These are phyloP conservation scores for Escovopsis sp. DNA, from an alignment of 2,329 filamentous ascomycete genomes.

Conservation along the genomic window DNA sequence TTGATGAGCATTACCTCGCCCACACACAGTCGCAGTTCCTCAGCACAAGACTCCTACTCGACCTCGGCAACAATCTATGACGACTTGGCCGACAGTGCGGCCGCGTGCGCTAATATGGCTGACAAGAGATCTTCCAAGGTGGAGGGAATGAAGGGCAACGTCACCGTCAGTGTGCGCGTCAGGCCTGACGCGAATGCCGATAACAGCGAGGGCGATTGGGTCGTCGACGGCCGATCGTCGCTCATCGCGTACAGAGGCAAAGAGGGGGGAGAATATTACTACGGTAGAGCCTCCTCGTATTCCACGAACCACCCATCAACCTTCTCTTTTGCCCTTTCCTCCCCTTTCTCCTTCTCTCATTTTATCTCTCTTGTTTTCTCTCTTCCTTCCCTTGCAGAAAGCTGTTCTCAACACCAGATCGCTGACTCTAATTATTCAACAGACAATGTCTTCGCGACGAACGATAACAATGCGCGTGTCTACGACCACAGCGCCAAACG, in stretches of 20 bases:
- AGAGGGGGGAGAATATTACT: slow-evolving; percentile 83
- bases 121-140: slow-evolving; percentile 37
- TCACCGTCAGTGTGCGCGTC: slow-evolving; percentile 87
- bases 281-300: too few species aligned
- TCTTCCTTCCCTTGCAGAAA: neutral
- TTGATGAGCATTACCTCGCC: slow-evolving; percentile 67
- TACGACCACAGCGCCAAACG: slow-evolving; percentile 92
- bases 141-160: slow-evolving; percentile 74
- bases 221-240: slow-evolving; percentile 71
- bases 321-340: neutral
- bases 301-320: too few species aligned
- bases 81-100: slow-evolving; percentile 46
- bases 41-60: slow-evolving; percentile 81
- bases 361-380: neutral
- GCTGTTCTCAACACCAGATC: neutral
- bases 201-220: slow-evolving; percentile 69
- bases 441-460: slow-evolving; percentile 94
- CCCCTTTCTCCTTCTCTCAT: neutral
- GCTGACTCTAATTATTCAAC: slow-evolving; percentile 8
- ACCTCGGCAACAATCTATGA: slow-evolving; percentile 84
- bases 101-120: slow-evolving; percentile 13
- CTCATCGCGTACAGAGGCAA: slow-evolving; percentile 73
- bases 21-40: slow-evolving; percentile 79
- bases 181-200: slow-evolving; percentile 62
- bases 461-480: slow-evolving; percentile 87